A percentile compares a stretch with the other conserved stretches of the same genome.
Evolutionary conservation across 2,329 filamentous ascomycete genomes (phyloP).

Genomic region (Allantophomopsis cytisporea): DNA sequence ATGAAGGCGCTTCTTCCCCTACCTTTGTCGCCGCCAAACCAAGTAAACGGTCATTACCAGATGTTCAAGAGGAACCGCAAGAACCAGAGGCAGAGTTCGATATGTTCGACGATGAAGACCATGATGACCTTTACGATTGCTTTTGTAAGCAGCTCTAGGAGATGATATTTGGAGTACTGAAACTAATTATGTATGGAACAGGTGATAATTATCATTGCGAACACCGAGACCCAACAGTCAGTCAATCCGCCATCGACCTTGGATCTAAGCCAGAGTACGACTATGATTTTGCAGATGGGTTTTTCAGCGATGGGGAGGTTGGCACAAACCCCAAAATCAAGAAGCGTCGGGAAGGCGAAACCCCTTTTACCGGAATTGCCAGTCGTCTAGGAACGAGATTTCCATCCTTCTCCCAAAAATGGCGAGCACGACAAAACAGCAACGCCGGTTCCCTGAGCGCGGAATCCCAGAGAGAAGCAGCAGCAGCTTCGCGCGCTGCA

Average conservation of each 20-base stretch:
- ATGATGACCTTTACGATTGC: conserved; percentile 46
- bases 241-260: conserved; percentile 18
- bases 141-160: conserved; percentile 50
- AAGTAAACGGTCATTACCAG: conserved; percentile 56
- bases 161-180: background rate
- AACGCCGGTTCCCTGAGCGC: conserved; percentile 9
- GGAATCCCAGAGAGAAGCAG: conserved; percentile 11
- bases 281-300: conserved; percentile 49
- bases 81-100: conserved; percentile 51
- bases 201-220: conserved; percentile 46
- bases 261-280: conserved; percentile 36
- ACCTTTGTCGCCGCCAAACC: conserved; percentile 35
- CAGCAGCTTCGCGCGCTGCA: conserved; percentile 37
- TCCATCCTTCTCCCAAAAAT: conserved; percentile 37
- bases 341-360: conserved; percentile 44
- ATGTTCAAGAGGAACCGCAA: conserved; percentile 72
- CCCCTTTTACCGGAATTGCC: conserved; percentile 46
- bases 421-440: conserved; percentile 32
- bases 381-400: conserved; percentile 50
- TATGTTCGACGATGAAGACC: conserved; percentile 32
- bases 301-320: conserved; percentile 50
- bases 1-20: conserved; percentile 41
- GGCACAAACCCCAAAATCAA: conserved; percentile 32
- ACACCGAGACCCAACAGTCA: conserved; percentile 29
- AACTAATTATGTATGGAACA: conserved; percentile 22